A percentile compares a stretch with the other conserved stretches of the same genome.
These are phyloP conservation scores for Backusella parvicylindrica DNA, from an alignment of 192 early-diverging fungal species.

Conservation along the genomic window DNA sequence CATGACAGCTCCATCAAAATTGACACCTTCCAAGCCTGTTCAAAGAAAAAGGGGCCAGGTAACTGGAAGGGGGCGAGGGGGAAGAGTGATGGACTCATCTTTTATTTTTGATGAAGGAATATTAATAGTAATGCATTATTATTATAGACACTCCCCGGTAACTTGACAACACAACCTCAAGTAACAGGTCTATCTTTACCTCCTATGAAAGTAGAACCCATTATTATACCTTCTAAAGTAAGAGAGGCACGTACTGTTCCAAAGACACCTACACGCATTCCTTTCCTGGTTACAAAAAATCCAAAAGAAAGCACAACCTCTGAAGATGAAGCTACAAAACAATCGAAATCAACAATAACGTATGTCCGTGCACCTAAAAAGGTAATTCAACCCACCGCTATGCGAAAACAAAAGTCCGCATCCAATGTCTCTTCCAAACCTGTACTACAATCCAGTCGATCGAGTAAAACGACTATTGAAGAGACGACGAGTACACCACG, in stretches of 20 bases:
- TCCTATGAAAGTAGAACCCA: conserved; percentile 17
- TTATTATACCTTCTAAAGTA: neutral
- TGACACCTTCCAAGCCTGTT: neutral
- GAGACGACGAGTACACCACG: neutral
- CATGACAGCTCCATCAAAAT: conserved; percentile 2
- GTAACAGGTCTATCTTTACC: conserved; percentile 2
- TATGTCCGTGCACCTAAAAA: conserved; percentile 4
- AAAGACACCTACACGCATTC: conserved; percentile 15
- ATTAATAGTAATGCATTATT: neutral
- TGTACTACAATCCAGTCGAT: neutral
- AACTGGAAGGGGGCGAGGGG: neutral
- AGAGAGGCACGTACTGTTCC: neutral
- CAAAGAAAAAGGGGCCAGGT: conserved; percentile 16
- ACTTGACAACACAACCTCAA: neutral
- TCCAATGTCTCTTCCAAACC: neutral
- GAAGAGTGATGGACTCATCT: neutral
- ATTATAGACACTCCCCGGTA: conserved; percentile 14
- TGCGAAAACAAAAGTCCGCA: conserved; percentile 1
- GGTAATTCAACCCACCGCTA: neutral
- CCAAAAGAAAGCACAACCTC: neutral
- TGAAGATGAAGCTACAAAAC: conserved; percentile 7
- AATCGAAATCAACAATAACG: neutral
- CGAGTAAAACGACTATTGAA: neutral
- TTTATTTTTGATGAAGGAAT: neutral
- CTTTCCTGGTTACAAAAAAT: neutral